These are phyloP conservation scores for Rutidosis leptorrhynchoides DNA, from an alignment of 129 eudicot genomes.

Conservation along the genomic window DNA sequence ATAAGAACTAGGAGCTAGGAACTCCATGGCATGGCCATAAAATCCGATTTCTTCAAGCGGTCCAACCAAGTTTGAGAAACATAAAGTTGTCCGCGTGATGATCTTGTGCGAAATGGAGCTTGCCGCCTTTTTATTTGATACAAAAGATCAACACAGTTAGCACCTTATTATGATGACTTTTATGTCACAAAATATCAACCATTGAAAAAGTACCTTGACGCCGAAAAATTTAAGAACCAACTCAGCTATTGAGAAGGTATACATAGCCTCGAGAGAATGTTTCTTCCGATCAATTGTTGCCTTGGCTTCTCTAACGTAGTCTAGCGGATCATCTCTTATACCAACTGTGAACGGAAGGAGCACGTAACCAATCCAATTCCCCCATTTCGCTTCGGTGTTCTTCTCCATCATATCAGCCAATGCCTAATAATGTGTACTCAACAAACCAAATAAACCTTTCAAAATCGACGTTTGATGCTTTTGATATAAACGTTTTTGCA, in stretches of 20 bases:
- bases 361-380: slow-evolving; percentile 48
- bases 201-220: slow-evolving; percentile 31
- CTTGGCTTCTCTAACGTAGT: slow-evolving; percentile 56
- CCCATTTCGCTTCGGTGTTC: slow-evolving; percentile 45
- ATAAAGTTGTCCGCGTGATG: slow-evolving; percentile 39
- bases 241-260: slow-evolving; percentile 39
- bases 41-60: slow-evolving; percentile 57
- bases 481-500: neutral
- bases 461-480: neutral
- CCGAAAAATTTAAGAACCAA: slow-evolving; percentile 44
- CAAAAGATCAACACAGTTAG: neutral
- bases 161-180: too few relatives aligned
- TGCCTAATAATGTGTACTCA: slow-evolving; percentile 29
- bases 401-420: slow-evolving; percentile 60
- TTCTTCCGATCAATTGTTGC: slow-evolving; percentile 46
- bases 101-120: slow-evolving; percentile 33
- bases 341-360: slow-evolving; percentile 47
- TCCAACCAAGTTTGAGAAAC: slow-evolving; percentile 61
- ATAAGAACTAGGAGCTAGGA: slow-evolving; percentile 46
- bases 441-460: neutral
- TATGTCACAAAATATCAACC: neutral
- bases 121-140: slow-evolving; percentile 29
- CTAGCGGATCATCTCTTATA: slow-evolving; percentile 51
- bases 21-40: slow-evolving; percentile 50
- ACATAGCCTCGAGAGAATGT: slow-evolving; percentile 43